phyloP scores from a whole-genome alignment of 805 yeast species.

The Pichia occidentalis region DNA sequence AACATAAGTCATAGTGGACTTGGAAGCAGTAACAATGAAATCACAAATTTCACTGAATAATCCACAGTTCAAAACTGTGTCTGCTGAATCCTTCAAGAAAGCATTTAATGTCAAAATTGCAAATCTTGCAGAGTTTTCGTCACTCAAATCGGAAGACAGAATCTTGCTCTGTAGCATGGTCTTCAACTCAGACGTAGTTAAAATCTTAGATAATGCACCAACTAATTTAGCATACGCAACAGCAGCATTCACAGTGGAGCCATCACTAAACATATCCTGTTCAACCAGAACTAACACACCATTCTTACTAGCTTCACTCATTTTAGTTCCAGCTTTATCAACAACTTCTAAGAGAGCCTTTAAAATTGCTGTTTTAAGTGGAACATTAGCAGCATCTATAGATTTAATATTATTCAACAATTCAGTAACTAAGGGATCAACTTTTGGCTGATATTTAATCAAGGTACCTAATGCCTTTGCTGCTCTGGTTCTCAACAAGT shows the following conservation, averaged over 20 bases:
- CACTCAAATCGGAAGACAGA: conserved; percentile 37
- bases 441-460: conserved; percentile 84
- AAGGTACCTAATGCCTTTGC: conserved; percentile 85
- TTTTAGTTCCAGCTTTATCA: conserved; percentile 65
- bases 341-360: conserved; percentile 81
- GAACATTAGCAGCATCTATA: conserved; percentile 42
- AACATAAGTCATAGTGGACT: conserved; percentile 42
- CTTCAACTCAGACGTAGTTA: conserved; percentile 57
- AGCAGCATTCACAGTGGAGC: conserved; percentile 48
- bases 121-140: conserved; percentile 44
- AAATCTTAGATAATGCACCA: conserved; percentile 67
- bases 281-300: conserved; percentile 68
- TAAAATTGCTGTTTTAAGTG: conserved; percentile 80
- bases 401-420: conserved; percentile 67
- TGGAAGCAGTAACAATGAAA: conserved; percentile 40
- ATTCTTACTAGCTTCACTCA: conserved; percentile 67
- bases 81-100: conserved; percentile 71
- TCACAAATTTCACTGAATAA: conserved; percentile 43
- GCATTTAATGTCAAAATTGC: conserved; percentile 71
- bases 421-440: conserved; percentile 87
- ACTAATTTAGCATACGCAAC: conserved; percentile 72
- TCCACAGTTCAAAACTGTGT: conserved; percentile 49
- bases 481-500: conserved; percentile 70
- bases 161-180: conserved; percentile 56
- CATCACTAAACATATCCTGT: conserved; percentile 44